Percentiles rank a stretch among this genome's conserved stretches.
Conservation (phyloP, 148 eudicot genomes). For the Drosera capensis region DNA sequence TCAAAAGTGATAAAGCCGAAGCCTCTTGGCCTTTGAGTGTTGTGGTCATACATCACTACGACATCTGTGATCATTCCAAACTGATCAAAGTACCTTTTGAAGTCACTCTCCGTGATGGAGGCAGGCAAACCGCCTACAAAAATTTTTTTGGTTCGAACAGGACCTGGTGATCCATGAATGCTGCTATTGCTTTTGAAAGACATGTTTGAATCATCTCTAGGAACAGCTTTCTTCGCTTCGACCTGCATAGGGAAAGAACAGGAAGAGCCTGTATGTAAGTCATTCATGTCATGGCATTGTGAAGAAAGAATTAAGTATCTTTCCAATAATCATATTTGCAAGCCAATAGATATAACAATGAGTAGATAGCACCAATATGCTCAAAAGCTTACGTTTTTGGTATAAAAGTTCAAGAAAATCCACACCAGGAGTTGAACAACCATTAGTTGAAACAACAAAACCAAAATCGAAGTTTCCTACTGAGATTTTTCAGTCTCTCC, state of each 20-base stretch:
- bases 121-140: conserved; percentile 12
- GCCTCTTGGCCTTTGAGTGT: conserved; percentile 14
- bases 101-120: conserved; percentile 8
- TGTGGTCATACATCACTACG: conserved; percentile 14
- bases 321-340: not conserved
- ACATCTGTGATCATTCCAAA: conserved; percentile 8
- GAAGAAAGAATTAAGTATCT: not conserved
- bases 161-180: conserved; percentile 7
- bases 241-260: not conserved
- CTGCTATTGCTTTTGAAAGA: conserved; percentile 4
- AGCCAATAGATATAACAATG: not conserved
- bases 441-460: not conserved
- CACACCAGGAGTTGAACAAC: not conserved
- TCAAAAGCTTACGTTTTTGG: not conserved
- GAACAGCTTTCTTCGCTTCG: conserved; percentile 12
- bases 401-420: not conserved
- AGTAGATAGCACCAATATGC: not conserved
- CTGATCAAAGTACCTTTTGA: conserved; percentile 11
- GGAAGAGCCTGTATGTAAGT: not conserved
- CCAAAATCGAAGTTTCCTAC: not conserved
- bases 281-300: not conserved
- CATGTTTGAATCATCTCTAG: conserved; percentile 7
- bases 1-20: conserved; percentile 13
- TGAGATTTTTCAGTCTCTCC: no score
- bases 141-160: conserved; percentile 7